Conservation (phyloP, 2,329 filamentous ascomycete genomes). For the Gremmenia infestans region DNA sequence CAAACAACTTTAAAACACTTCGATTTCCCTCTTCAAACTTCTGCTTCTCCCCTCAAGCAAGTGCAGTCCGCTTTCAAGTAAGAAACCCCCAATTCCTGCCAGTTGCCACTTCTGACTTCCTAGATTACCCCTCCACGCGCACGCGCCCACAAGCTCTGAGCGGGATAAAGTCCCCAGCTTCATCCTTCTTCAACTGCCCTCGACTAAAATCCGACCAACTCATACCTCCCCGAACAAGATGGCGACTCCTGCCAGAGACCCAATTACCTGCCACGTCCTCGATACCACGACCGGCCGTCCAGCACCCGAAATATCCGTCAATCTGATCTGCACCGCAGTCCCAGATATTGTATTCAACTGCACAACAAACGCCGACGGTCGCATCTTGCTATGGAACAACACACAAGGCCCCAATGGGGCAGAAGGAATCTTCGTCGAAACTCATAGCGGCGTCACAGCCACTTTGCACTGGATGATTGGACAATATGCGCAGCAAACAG, state of each 20-base stretch:
- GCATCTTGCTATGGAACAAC: constrained; percentile 58
- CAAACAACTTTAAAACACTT: not conserved
- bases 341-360: constrained; percentile 50
- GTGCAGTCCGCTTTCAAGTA: too few species aligned
- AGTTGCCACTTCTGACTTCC: too few species aligned
- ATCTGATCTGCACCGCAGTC: constrained; percentile 23
- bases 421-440: constrained; percentile 13
- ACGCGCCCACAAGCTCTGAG: not conserved
- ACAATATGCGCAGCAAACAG: constrained; percentile 6
- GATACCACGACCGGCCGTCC: constrained; percentile 73
- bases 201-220: not conserved
- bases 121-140: too few species aligned
- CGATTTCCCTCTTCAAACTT: too few species aligned
- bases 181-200: not conserved
- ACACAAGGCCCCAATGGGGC: constrained; percentile 1
- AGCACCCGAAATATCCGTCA: constrained; percentile 60
- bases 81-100: too few species aligned
- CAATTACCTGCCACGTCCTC: constrained; percentile 83
- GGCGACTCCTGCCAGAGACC: constrained; percentile 36
- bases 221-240: constrained; percentile 1
- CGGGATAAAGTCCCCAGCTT: not conserved
- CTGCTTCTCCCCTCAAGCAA: too few species aligned
- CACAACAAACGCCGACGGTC: constrained; percentile 71
- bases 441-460: constrained; percentile 1
- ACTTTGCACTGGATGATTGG: constrained; percentile 13